A percentile compares a stretch with the other conserved stretches of the same genome.
phyloP scores from a whole-genome alignment of 2,329 filamentous ascomycete genomes.

The Basipetospora sp. region DNA sequence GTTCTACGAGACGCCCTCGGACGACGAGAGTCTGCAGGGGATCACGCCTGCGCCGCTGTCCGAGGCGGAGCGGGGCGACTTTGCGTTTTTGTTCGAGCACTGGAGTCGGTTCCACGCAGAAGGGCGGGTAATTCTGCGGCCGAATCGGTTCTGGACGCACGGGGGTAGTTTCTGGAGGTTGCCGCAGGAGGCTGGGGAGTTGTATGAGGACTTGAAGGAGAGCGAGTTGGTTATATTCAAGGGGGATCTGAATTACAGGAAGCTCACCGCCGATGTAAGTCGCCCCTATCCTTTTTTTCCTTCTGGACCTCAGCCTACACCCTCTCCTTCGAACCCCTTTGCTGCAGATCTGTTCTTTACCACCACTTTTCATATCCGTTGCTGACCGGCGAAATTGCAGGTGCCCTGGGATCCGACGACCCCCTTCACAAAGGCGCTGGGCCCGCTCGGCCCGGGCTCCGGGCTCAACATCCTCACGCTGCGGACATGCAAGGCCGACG shows the following conservation, averaged over 20 bases:
- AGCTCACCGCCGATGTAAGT: constrained; percentile 75
- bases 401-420: constrained; percentile 75
- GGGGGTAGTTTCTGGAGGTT: constrained; percentile 80
- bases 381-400: constrained; percentile 26
- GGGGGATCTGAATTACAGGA: constrained; percentile 91
- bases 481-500: constrained; percentile 90
- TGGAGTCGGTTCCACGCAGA: constrained; percentile 71
- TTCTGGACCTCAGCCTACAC: not conserved
- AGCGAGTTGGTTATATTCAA: constrained; percentile 91
- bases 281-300: not conserved
- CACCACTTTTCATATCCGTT: too few species aligned
- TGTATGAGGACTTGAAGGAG: constrained; percentile 64
- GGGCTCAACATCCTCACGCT: constrained; percentile 75
- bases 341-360: too few species aligned
- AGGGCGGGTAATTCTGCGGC: constrained; percentile 67
- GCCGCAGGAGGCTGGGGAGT: constrained; percentile 48
- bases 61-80: constrained; percentile 49
- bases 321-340: not conserved
- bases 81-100: constrained; percentile 65
- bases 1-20: constrained; percentile 67
- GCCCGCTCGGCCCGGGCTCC: constrained; percentile 66
- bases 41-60: constrained; percentile 48
- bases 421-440: constrained; percentile 69
- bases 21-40: constrained; percentile 46
- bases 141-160: constrained; percentile 84